These are phyloP conservation scores for Sextonia rubra DNA, from an alignment of 164 flowering plant genomes.

Conservation along the genomic window DNA sequence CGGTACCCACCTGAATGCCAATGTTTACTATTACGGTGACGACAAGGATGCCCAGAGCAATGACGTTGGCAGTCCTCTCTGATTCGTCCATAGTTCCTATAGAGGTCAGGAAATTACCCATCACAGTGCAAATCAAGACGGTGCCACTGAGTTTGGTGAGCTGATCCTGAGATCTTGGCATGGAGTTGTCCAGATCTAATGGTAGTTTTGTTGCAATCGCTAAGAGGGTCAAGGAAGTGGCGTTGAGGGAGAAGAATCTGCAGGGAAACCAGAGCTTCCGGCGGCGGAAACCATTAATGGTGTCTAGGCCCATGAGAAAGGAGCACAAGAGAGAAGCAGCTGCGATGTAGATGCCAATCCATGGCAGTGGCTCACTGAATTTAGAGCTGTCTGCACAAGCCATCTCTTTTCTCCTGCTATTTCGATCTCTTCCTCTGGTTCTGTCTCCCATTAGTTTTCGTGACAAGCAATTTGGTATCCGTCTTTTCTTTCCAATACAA, in stretches of 20 bases:
- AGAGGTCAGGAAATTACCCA: constrained; percentile 63
- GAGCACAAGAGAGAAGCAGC: constrained; percentile 49
- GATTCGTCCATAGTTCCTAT: constrained; percentile 40
- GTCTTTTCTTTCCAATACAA: no score
- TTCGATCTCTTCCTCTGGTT: no score
- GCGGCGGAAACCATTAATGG: constrained; percentile 29
- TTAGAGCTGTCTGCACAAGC: constrained; percentile 40
- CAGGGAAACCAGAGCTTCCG: constrained; percentile 60
- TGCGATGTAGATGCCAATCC: constrained; percentile 40
- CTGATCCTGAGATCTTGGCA: constrained; percentile 54
- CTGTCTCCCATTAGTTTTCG: no score
- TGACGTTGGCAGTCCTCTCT: constrained; percentile 36
- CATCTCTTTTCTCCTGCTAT: no score
- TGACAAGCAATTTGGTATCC: no score
- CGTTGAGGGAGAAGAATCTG: constrained; percentile 52
- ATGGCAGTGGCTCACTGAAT: constrained; percentile 19
- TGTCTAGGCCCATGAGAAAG: constrained; percentile 43
- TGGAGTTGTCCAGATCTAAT: constrained; percentile 54
- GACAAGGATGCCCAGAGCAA: constrained; percentile 57
- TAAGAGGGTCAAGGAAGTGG: constrained; percentile 48
- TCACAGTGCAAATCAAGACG: constrained; percentile 48
- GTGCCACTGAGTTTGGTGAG: constrained; percentile 59
- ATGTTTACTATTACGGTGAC: constrained; percentile 44
- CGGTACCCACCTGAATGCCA: constrained; percentile 51
- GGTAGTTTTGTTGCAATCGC: constrained; percentile 50